Base-by-base conservation (phyloP, 148 eudicot species). In the Chenopodium formosanum region DNA sequence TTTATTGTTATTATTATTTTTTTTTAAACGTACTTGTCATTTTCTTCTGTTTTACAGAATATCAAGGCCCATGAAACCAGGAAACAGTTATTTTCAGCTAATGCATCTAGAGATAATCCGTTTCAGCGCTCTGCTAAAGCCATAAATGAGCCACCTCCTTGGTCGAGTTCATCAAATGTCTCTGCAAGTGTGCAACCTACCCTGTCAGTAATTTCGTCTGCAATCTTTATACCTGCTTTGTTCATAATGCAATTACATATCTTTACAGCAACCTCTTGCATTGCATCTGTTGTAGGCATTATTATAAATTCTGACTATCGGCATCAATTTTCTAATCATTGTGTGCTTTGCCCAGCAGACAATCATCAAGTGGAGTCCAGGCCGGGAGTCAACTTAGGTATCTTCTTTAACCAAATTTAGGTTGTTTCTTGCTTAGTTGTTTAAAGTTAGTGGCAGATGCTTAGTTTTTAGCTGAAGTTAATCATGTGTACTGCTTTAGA, bases 21-120 rank as follows among this genome's bases (percentile, higher is more conserved):
- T 77, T 13, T 40, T 46, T 69, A 25, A 46, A 65, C 11, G 44
- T 79, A 7, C 53, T 44, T 77, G 10, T 52, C 64, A 2, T 69
- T 14, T 66, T 76, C 25, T 34, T 75, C 40, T 52, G 48, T 14
- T 71, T 3, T 79, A 56, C 86, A 94, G 98, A 92, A 90, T 84
- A 91, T 94, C 77, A 94, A 90, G 87, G 94, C 93, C 68, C 94
- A 91, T 86, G 94, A 94, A 84, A 90, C 75, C 78, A 89, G 98
- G 86, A 91, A 88, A 82, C 92, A 90, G 79, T 84, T 94, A 56
- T 94, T 94, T 72, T 94, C 98, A 56, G 87, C 93, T 70, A 87
- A 82, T 87, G 83, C 85, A 34, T 85, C 92, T 17, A 87, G 91
- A 82, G 94, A 94, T 73, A 85, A 83, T 80, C 93, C 97, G 50